Conservation (phyloP, 345 rosid genomes). For the Eutrema japonicum region DNA sequence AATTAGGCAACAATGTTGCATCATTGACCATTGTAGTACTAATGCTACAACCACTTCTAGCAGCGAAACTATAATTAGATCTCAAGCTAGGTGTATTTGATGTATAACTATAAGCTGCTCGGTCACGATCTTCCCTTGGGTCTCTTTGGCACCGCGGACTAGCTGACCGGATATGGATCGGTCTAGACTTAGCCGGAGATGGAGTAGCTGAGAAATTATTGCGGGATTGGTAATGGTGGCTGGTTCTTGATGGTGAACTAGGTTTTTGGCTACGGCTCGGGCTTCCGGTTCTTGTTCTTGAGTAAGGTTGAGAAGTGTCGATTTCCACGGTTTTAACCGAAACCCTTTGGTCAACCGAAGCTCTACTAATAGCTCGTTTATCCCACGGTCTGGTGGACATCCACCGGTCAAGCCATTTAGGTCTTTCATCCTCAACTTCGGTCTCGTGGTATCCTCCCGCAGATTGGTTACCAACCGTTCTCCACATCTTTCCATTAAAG, state of each 20-base stretch:
- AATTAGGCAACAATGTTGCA: slow-evolving; percentile 67
- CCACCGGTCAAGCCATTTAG: slow-evolving; percentile 70
- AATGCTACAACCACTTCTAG: slow-evolving; percentile 48
- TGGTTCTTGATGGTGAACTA: slow-evolving; percentile 62
- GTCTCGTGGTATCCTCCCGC: slow-evolving; percentile 54
- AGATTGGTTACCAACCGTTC: slow-evolving; percentile 59
- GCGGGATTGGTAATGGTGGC: slow-evolving; percentile 57
- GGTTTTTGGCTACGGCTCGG: slow-evolving; percentile 62
- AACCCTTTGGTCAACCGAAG: slow-evolving; percentile 68
- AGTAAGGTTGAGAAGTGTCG: slow-evolving; percentile 64
- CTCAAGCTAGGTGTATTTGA: slow-evolving; percentile 85
- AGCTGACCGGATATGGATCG: slow-evolving; percentile 66
- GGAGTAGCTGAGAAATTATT: slow-evolving; percentile 55
- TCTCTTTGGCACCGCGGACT: slow-evolving; percentile 67
- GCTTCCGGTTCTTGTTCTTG: slow-evolving; percentile 49
- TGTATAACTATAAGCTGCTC: slow-evolving; percentile 44
- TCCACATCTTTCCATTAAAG: slow-evolving; percentile 47
- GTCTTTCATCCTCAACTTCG: slow-evolving; percentile 58
- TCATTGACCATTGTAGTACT: slow-evolving; percentile 42
- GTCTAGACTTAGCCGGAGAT: slow-evolving; percentile 71
- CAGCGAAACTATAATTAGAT: slow-evolving; percentile 62
- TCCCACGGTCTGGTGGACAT: slow-evolving; percentile 67
- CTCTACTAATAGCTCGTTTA: slow-evolving; percentile 56
- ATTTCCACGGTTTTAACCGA: slow-evolving; percentile 73
- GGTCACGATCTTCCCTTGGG: slow-evolving; percentile 51